phyloP scores from a whole-genome alignment of 768 basidiomycete species.

The Heimioporus sp. region DNA sequence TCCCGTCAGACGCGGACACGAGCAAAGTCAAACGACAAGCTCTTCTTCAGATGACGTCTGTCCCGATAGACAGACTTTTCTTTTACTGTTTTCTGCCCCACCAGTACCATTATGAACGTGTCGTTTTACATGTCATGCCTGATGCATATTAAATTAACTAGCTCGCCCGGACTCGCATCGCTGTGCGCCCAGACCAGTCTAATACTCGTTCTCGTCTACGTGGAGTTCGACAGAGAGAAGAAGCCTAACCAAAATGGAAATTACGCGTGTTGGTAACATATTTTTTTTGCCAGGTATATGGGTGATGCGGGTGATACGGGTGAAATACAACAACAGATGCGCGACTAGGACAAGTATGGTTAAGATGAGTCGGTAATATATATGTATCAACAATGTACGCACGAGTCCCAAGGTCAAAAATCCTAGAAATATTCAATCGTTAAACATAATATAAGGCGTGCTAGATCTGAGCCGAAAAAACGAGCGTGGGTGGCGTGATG shows the following conservation, averaged over 20 bases:
- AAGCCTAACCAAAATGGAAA: conserved; percentile 1
- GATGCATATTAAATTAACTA: neutral
- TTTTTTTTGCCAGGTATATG: conserved; percentile 8
- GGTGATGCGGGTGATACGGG: neutral
- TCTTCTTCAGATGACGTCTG: conserved; percentile 40
- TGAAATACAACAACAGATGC: conserved; percentile 4
- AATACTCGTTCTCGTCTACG: no score
- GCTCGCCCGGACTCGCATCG: no score
- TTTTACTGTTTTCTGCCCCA: neutral
- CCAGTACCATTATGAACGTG: neutral
- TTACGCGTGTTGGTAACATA: conserved; percentile 11
- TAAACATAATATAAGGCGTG: conserved; percentile 21
- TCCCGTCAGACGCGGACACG: conserved; percentile 18
- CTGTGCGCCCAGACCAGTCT: no score
- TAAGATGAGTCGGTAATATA: neutral
- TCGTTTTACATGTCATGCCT: conserved; percentile 8
- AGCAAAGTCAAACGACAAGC: conserved; percentile 32
- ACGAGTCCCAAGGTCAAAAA: conserved; percentile 15
- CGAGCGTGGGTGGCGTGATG: conserved; percentile 12
- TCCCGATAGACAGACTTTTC: neutral
- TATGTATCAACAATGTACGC: conserved; percentile 5
- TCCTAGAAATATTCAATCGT: conserved; percentile 1
- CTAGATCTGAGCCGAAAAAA: neutral
- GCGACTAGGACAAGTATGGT: conserved; percentile 7
- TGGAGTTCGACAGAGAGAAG: neutral